phyloP scores from a whole-genome alignment of 805 yeast species.

The Candida morakotiae region DNA sequence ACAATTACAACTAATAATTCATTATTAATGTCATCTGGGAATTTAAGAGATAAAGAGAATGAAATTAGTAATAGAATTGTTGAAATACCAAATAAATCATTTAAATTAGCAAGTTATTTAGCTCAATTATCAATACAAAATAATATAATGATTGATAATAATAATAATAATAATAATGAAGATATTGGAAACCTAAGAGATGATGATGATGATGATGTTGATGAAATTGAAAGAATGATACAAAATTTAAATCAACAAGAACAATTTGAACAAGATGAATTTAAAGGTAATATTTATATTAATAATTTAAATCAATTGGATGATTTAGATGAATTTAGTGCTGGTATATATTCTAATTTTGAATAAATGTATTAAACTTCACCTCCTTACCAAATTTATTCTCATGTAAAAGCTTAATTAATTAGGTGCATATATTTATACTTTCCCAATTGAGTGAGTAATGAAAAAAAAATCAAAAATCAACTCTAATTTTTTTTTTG shows the following conservation, averaged over 20 bases:
- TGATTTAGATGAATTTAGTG: constrained; percentile 82
- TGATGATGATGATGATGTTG: constrained; percentile 4
- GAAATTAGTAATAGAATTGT: constrained; percentile 11
- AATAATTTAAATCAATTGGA: constrained; percentile 38
- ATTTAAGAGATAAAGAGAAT: constrained; percentile 9
- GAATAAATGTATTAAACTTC: constrained; percentile 29
- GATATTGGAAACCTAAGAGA: background rate
- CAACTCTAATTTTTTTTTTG: too few species aligned
- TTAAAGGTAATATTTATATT: constrained; percentile 34
- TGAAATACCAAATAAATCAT: constrained; percentile 14
- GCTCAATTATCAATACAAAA: constrained; percentile 69
- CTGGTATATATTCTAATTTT: constrained; percentile 84
- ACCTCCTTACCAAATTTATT: too few species aligned
- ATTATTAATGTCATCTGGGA: constrained; percentile 7
- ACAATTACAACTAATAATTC: background rate
- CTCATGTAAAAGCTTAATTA: too few species aligned
- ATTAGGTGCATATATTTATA: too few species aligned
- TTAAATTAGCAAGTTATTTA: constrained; percentile 64
- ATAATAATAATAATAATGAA: constrained; percentile 20
- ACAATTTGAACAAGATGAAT: constrained; percentile 14
- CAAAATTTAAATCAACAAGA: constrained; percentile 6
- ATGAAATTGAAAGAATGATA: constrained; percentile 11
- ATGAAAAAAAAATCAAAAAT: too few species aligned
- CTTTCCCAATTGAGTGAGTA: too few species aligned
- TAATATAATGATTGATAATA: constrained; percentile 45